Evolutionary conservation across 495 filamentous ascomycete genomes (phyloP).

Genomic region (Halenospora varia): DNA sequence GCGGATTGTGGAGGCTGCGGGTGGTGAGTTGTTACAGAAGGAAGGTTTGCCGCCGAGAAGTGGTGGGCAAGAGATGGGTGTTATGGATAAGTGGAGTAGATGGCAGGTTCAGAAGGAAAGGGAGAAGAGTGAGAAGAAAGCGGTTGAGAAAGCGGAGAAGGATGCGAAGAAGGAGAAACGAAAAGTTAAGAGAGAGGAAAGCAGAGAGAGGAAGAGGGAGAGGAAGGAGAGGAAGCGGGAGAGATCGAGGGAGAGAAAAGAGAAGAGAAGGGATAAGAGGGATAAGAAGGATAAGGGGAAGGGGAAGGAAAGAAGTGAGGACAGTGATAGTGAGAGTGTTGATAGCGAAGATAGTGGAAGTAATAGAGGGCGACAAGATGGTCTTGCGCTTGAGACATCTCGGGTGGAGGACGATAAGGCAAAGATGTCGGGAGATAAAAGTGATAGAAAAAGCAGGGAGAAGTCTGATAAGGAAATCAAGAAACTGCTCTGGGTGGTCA

Average conservation of each 20-base stretch:
- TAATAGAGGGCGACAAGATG: too few relatives aligned
- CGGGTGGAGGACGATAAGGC: too few relatives aligned
- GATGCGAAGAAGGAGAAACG: neutral
- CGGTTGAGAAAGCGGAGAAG: neutral
- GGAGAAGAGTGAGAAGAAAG: constrained; percentile 3
- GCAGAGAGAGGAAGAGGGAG: neutral
- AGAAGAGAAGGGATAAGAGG: neutral
- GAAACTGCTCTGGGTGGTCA: too few relatives aligned
- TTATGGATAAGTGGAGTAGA: neutral
- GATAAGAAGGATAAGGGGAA: neutral
- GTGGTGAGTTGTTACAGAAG: too few relatives aligned
- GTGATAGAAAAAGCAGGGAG: too few relatives aligned
- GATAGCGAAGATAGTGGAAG: too few relatives aligned
- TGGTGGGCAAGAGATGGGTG: constrained; percentile 9
- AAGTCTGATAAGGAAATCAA: too few relatives aligned
- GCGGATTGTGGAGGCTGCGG: too few relatives aligned
- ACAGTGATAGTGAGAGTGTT: too few relatives aligned
- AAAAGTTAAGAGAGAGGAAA: neutral
- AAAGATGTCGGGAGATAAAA: too few relatives aligned
- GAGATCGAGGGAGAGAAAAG: neutral
- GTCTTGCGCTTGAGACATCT: too few relatives aligned
- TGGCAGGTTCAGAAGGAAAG: neutral
- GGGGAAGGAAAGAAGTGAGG: neutral
- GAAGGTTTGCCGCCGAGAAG: too few relatives aligned
- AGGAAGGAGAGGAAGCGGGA: neutral